Conservation (phyloP, 768 basidiomycete species). For the Trametes cinnabarina region DNA sequence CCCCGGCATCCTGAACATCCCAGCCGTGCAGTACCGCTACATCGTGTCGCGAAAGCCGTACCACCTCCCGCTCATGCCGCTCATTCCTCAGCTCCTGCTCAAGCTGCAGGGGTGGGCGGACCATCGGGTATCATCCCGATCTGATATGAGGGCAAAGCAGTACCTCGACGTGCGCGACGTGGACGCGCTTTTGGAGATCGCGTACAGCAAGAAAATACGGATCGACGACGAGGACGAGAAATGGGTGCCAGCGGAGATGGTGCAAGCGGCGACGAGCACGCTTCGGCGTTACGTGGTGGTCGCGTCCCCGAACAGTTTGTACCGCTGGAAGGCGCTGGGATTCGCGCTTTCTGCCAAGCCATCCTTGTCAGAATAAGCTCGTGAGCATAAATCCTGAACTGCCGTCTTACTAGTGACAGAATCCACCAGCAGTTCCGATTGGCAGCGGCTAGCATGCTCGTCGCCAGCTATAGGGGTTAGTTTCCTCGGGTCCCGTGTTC, state of each 20-base stretch:
- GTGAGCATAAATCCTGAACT: neutral
- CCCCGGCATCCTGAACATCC: slow-evolving; percentile 30
- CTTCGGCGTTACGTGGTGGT: neutral
- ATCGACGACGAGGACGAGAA: neutral
- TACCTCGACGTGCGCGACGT: slow-evolving; percentile 43
- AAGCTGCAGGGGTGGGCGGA: slow-evolving; percentile 36
- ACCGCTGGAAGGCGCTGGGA: neutral
- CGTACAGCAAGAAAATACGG: slow-evolving; percentile 7
- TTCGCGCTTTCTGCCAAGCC: neutral
- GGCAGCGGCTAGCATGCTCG: too few species aligned
- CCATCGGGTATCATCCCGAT: slow-evolving; percentile 30
- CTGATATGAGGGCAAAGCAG: slow-evolving; percentile 38
- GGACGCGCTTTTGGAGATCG: slow-evolving; percentile 39
- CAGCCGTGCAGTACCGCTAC: slow-evolving; percentile 18
- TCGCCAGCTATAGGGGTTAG: too few species aligned
- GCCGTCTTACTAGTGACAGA: neutral
- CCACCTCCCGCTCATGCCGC: slow-evolving; percentile 31
- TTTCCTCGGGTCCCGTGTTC: too few species aligned
- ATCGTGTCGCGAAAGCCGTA: slow-evolving; percentile 10
- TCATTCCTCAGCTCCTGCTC: slow-evolving; percentile 30
- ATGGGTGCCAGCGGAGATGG: slow-evolving; percentile 7
- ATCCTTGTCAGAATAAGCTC: neutral
- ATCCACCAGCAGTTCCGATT: too few species aligned
- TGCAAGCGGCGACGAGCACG: neutral
- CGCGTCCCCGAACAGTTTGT: neutral